Conservation (phyloP, 176 grass and related monocot species). For the Hsuehochloa calcarea region DNA sequence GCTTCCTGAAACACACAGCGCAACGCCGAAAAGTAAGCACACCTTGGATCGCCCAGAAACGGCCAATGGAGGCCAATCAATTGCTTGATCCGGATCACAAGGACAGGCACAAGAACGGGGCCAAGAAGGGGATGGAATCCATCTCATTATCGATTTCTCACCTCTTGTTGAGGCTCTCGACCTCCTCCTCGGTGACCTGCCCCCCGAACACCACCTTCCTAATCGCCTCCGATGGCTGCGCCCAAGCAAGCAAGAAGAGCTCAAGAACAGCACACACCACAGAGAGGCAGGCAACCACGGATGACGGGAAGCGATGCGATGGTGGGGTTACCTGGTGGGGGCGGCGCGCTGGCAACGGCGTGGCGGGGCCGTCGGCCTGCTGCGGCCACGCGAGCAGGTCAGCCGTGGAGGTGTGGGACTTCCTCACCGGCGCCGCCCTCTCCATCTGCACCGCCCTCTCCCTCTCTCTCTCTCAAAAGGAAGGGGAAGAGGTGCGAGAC, state of each 20-base stretch:
- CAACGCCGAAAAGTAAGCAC: neutral
- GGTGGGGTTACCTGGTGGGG: constrained; percentile 53
- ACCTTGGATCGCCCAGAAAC: neutral
- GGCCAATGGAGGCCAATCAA: neutral
- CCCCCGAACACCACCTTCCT: constrained; percentile 91
- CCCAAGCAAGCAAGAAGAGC: constrained; percentile 5
- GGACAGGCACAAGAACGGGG: neutral
- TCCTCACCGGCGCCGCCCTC: constrained; percentile 72
- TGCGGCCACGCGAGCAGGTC: constrained; percentile 79
- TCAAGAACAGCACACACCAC: neutral
- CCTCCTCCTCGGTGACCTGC: constrained; percentile 87
- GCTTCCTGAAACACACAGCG: constrained; percentile 54
- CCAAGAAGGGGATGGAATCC: neutral
- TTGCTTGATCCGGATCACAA: neutral
- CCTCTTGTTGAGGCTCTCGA: constrained; percentile 79
- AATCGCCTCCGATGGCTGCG: constrained; percentile 80
- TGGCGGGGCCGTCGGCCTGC: constrained; percentile 22
- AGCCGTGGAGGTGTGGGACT: constrained; percentile 73
- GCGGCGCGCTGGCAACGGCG: constrained; percentile 48
- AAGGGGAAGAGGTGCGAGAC: constrained; percentile 1
- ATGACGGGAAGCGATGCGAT: neutral
- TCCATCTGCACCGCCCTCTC: constrained; percentile 48
- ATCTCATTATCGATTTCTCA: constrained; percentile 25
- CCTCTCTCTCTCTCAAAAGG: neutral
- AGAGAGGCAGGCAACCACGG: neutral